phyloP scores from a whole-genome alignment of 2,329 filamentous ascomycete species.

The Microsporum ferrugineum region DNA sequence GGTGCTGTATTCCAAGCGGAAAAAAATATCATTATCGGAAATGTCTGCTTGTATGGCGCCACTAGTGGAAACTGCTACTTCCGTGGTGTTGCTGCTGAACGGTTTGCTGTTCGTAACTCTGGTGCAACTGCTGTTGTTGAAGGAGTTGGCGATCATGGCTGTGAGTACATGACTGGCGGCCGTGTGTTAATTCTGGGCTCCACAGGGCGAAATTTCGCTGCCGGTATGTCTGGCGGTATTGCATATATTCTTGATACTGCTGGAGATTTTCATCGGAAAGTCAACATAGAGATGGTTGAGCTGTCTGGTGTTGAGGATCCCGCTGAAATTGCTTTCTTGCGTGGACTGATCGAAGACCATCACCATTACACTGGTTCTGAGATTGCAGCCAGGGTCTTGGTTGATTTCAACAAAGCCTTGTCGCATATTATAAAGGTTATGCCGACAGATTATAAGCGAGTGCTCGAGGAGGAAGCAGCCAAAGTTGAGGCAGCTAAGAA shows the following conservation, averaged over 20 bases:
- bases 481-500: conserved; percentile 79
- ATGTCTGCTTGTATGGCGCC: conserved; percentile 89
- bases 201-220: conserved; percentile 92
- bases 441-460: conserved; percentile 91
- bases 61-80: conserved; percentile 89
- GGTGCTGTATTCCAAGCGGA: conserved; percentile 89
- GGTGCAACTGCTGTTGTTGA: conserved; percentile 93
- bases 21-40: conserved; percentile 88
- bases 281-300: conserved; percentile 97
- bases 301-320: conserved; percentile 73
- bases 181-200: conserved; percentile 75
- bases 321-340: conserved; percentile 76
- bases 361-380: conserved; percentile 97
- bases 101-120: conserved; percentile 93
- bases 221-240: conserved; percentile 97
- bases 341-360: conserved; percentile 87
- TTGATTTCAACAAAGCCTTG: conserved; percentile 90
- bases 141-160: conserved; percentile 89
- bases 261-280: conserved; percentile 79
- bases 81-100: conserved; percentile 90
- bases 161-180: conserved; percentile 98
- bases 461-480: conserved; percentile 70
- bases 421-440: conserved; percentile 87
- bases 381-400: conserved; percentile 77
- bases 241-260: conserved; percentile 87